Conservation (phyloP, 257 asterid genomes). For the Paulownia fortunei region DNA sequence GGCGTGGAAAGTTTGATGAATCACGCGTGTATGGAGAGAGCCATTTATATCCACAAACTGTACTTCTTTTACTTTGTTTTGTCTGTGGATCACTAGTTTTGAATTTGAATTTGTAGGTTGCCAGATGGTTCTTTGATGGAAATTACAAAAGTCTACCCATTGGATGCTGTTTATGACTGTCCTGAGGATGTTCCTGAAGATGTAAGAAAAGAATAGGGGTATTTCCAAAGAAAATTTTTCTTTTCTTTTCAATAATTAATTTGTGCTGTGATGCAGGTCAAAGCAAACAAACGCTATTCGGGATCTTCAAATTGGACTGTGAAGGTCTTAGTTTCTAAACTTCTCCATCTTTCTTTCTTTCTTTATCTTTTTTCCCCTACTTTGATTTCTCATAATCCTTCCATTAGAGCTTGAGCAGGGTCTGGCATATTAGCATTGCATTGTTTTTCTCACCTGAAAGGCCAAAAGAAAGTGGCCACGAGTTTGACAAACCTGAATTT, state of each 20-base stretch:
- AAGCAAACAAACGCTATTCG: slow-evolving; percentile 86
- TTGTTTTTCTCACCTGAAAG: background rate
- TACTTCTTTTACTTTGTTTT: background rate
- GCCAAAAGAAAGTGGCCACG: background rate
- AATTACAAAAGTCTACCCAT: slow-evolving; percentile 84
- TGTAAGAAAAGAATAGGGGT: too few species aligned
- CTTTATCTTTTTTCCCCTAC: background rate
- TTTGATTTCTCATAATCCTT: background rate
- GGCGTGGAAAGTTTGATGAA: slow-evolving; percentile 94
- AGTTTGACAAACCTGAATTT: background rate
- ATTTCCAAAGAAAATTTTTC: too few species aligned
- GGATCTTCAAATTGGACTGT: slow-evolving; percentile 96
- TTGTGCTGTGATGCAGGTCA: slow-evolving; percentile 57
- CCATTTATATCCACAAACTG: background rate
- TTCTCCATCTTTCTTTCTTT: background rate
- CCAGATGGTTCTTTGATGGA: slow-evolving; percentile 99
- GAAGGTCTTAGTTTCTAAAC: slow-evolving; percentile 56
- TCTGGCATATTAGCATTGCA: background rate
- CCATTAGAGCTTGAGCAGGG: background rate
- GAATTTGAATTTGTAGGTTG: slow-evolving; percentile 52
- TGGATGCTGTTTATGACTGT: slow-evolving; percentile 90
- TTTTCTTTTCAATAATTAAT: background rate
- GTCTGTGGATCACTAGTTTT: slow-evolving; percentile 22
- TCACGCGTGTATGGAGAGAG: slow-evolving; percentile 72
- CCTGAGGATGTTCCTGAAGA: slow-evolving; percentile 99